Base-by-base conservation (phyloP, 2,329 filamentous ascomycete genomes). In the Raffaelea albimanens region DNA sequence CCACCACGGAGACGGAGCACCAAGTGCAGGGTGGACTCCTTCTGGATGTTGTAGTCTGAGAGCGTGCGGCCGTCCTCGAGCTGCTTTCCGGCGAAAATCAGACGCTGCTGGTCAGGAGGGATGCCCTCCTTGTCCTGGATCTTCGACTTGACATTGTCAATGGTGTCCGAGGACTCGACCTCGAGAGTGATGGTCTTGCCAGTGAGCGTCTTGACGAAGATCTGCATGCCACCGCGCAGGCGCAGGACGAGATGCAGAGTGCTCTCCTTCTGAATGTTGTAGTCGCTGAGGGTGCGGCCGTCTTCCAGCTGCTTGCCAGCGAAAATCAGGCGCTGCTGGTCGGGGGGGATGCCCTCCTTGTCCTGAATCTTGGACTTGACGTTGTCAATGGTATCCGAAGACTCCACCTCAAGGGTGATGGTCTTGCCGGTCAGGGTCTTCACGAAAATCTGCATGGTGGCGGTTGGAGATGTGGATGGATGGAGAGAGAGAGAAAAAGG, bases 121-220 rank as follows among this genome's bases (percentile, higher is more conserved):
- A 96, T 96, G 22, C 90, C 90, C 69, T 96, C 90, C 80, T 96
- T 96, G 62, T 96, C 90, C 68, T 96, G 90, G 40, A 96, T 96
- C 79, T 96, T 96, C 44, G 78, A 82, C 81, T 96, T 96, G 36
- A 96, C 90, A 53, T 95, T 95, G 74, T 95, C 89, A 67, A 95
- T 95, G 38, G 89, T 95, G 59, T 95, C 89, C 1, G 81, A 86
- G 0, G 84, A 89, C 66, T 94, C 87, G 1, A 94, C 87, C 70
- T 94, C 88, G 2, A 94, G 75, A 7, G 89, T 95, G 63, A 95
- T 95, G 45, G 89, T 95, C 77, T 95, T 95, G 59, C 89, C 89
- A 65, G 90, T 95, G 51, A 96, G 68, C 14, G 84, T 88, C 75
- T 88, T 88, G 62, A 88, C 84, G 60, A 88, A 88, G 61, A 88